Evolutionary conservation across 371 early-diverging fungal species (phyloP), one percentile per base, ranked within the genome.

Genomic region (Coemansia sp.): DNA sequence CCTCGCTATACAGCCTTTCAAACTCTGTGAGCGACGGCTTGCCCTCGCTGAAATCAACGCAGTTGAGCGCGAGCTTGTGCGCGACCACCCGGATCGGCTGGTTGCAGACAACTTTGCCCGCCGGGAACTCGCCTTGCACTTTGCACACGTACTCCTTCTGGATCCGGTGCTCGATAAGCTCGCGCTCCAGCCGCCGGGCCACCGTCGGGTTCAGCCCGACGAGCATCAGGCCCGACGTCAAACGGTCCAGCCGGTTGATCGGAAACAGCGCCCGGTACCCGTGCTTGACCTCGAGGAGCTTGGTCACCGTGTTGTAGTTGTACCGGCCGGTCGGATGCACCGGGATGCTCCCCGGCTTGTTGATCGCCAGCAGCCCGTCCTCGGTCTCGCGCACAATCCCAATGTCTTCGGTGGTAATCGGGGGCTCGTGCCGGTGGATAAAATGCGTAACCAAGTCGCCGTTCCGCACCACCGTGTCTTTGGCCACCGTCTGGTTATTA

Each of bases 391-490:
- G 65, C 0, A 98, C 80, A 30, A 89, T 84, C 4, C 85, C 77
- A 32, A 91, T 79, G 1, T 84, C 76, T 42, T 81, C 67, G 20
- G 81, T 84, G 3, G 90, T 83, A 0, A 95, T 90, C 3, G 95
- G 93, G 1, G 98, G 98, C 78, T 98, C 98, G 79, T 98, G 98
- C 0, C 97, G 87, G 78, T 98, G 98, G 36, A 91, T 88, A 7
- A 78, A 68, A 69, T 96, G 95, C 0, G 82, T 80, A 26, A 98
- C 80, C 3, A 90, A 50, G 67, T 96, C 95, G 42, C 84, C 82
- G 71, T 89, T 89, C 54, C 83, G 76, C 14, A 92, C 68, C 3
- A 85, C 70, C 4, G 83, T 81, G 45, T 86, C 85, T 5, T 76
- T 60, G 0, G 71, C 51, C 0, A 85, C 86, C 11, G 48, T 57